A percentile compares a stretch with the other conserved stretches of the same genome.
Evolutionary conservation across 108 stramenopile genomes (phyloP).

Genomic region (Discostella pseudostelligera): DNA sequence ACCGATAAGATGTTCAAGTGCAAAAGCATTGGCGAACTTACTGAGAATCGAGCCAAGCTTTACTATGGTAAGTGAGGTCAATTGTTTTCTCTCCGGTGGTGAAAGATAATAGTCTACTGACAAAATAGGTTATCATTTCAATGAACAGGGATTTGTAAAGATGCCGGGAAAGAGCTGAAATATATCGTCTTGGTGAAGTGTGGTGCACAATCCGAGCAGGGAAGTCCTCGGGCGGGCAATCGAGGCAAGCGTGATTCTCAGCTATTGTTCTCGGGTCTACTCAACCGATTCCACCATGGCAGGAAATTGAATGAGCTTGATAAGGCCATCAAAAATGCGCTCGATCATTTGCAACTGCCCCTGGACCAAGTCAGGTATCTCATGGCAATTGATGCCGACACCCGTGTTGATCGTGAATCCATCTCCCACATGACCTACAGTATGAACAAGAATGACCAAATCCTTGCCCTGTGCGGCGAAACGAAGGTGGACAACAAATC

Average conservation of each 20-base stretch:
- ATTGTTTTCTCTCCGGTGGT: too few species aligned
- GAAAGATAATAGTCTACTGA: too few species aligned
- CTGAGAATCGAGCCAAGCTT: conserved; percentile 47
- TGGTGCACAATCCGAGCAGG: conserved; percentile 45
- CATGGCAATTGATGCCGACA: conserved; percentile 64
- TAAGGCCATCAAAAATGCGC: conserved; percentile 44
- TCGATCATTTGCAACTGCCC: conserved; percentile 49
- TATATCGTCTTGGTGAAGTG: conserved; percentile 60
- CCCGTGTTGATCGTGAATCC: conserved; percentile 47
- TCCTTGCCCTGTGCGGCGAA: conserved; percentile 60
- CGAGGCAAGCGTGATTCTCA: conserved; percentile 65
- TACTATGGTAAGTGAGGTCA: conserved; percentile 30
- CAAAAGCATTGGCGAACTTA: conserved; percentile 51
- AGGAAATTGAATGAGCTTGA: conserved; percentile 49
- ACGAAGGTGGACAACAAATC: conserved; percentile 63
- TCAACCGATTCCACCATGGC: conserved; percentile 58
- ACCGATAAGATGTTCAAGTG: conserved; percentile 47
- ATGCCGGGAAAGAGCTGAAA: conserved; percentile 47
- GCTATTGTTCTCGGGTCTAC: conserved; percentile 48
- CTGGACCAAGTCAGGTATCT: conserved; percentile 53
- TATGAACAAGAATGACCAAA: conserved; percentile 51
- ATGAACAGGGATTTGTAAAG: conserved; percentile 26
- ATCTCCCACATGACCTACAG: conserved; percentile 54
- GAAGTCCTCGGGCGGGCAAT: conserved; percentile 50
- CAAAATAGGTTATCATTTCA: not conserved